A percentile compares a stretch with the other conserved stretches of the same genome.
Evolutionary conservation across 768 basidiomycete genomes (phyloP).

Genomic region (Boletellus ananiceps): DNA sequence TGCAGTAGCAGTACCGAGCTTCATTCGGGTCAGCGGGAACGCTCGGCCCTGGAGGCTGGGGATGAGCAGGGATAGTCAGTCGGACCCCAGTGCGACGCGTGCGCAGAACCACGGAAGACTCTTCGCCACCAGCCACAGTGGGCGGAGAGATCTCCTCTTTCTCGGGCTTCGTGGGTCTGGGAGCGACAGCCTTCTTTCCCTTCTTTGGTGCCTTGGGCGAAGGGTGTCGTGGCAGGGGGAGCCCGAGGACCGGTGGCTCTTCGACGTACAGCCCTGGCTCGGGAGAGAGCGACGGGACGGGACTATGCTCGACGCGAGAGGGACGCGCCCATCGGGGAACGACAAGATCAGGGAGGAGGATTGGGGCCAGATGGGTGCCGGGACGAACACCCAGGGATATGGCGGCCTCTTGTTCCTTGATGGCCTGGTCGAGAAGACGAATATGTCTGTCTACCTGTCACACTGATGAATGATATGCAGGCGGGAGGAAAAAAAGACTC

Average conservation of each 20-base stretch:
- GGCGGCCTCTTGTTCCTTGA: conserved; percentile 54
- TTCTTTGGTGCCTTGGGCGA: conserved; percentile 20
- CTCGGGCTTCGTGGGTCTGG: conserved; percentile 14
- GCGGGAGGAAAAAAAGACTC: conserved; percentile 18
- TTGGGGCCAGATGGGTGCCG: conserved; percentile 50
- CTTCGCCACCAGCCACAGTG: conserved; percentile 6
- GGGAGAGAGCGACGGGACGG: conserved; percentile 35
- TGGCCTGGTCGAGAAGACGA: conserved; percentile 70
- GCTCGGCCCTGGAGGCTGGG: conserved; percentile 12
- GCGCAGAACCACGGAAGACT: conserved; percentile 8
- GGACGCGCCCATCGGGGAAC: conserved; percentile 51
- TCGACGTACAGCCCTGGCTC: conserved; percentile 22
- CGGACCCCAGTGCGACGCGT: conserved; percentile 28
- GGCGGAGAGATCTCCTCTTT: conserved; percentile 15
- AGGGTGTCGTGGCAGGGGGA: conserved; percentile 6
- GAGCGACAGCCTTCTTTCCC: conserved; percentile 17
- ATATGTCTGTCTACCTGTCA: conserved; percentile 75
- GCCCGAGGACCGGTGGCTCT: conserved; percentile 10
- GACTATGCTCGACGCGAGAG: conserved; percentile 40
- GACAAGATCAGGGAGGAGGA: conserved; percentile 58
- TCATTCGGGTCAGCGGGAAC: conserved; percentile 44
- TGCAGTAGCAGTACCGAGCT: conserved; percentile 75
- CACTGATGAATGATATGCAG: not conserved
- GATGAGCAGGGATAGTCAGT: conserved; percentile 35
- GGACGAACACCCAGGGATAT: conserved; percentile 50